Evolutionary conservation across 768 basidiomycete genomes (phyloP).

Genomic region (Termitomyces sp.): DNA sequence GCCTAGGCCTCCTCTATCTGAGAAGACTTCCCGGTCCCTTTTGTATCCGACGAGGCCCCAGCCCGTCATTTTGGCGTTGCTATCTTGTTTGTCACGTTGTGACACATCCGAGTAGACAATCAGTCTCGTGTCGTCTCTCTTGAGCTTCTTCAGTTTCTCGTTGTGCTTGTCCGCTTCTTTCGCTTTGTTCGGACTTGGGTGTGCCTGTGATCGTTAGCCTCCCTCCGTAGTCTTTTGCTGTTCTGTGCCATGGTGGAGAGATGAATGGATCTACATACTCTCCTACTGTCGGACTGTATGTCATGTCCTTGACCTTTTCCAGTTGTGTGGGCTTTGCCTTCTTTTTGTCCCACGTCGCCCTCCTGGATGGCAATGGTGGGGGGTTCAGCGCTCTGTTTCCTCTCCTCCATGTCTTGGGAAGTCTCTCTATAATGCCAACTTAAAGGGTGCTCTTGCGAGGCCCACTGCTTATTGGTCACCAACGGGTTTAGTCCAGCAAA

Average conservation of each 20-base stretch:
- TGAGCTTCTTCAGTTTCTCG: not conserved
- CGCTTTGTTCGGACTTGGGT: not conserved
- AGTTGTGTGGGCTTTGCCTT: too few species aligned
- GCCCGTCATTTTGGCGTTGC: not conserved
- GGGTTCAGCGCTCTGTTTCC: too few species aligned
- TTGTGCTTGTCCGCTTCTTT: not conserved
- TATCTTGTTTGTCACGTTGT: not conserved
- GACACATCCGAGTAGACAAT: not conserved
- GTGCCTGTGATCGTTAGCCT: not conserved
- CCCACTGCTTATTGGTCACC: too few species aligned
- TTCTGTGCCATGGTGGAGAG: not conserved
- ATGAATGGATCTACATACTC: not conserved
- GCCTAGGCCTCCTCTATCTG: not conserved
- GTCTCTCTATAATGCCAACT: too few species aligned
- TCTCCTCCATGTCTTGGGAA: too few species aligned
- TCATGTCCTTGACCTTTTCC: too few species aligned
- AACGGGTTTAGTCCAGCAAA: too few species aligned
- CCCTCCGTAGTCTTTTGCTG: not conserved
- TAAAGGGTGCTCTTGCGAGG: too few species aligned
- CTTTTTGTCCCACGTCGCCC: too few species aligned
- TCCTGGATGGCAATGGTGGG: too few species aligned
- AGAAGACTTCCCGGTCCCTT: not conserved
- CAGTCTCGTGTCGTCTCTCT: not conserved
- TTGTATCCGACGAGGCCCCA: not conserved
- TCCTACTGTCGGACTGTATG: too few species aligned